These are phyloP conservation scores for Coemansia sp. DNA, from an alignment of 371 early-diverging fungal species.

Conservation along the genomic window DNA sequence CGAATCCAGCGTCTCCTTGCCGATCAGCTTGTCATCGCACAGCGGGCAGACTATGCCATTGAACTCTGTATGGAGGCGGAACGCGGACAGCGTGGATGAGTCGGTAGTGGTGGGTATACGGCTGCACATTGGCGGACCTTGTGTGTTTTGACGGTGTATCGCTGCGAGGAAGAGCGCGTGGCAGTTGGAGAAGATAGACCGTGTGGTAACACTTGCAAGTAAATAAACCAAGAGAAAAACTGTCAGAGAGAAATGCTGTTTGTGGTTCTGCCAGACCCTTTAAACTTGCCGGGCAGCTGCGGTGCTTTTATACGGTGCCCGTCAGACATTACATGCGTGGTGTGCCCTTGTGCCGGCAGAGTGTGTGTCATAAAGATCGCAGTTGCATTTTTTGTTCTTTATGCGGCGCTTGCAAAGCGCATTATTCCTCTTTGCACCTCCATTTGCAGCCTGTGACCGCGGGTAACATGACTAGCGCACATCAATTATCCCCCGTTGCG, in stretches of 20 bases:
- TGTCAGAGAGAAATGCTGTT: too few relatives aligned
- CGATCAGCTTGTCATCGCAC: conserved; percentile 24
- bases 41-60: conserved; percentile 12
- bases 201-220: too few relatives aligned
- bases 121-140: neutral
- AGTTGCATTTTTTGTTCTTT: neutral
- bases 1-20: conserved; percentile 13
- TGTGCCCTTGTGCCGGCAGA: neutral
- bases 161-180: too few relatives aligned
- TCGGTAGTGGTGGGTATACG: neutral
- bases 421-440: neutral
- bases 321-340: neutral
- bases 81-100: neutral
- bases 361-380: neutral
- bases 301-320: neutral
- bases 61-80: neutral
- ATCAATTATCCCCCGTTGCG: neutral
- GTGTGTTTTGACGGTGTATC: too few relatives aligned
- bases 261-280: too few relatives aligned
- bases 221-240: too few relatives aligned
- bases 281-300: too few relatives aligned
- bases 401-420: too few relatives aligned
- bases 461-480: conserved; percentile 1
- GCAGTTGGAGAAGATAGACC: too few relatives aligned
- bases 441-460: neutral